Base-by-base conservation (phyloP, 2,329 filamentous ascomycete genomes). In the Berkeleyomyces basicola region DNA sequence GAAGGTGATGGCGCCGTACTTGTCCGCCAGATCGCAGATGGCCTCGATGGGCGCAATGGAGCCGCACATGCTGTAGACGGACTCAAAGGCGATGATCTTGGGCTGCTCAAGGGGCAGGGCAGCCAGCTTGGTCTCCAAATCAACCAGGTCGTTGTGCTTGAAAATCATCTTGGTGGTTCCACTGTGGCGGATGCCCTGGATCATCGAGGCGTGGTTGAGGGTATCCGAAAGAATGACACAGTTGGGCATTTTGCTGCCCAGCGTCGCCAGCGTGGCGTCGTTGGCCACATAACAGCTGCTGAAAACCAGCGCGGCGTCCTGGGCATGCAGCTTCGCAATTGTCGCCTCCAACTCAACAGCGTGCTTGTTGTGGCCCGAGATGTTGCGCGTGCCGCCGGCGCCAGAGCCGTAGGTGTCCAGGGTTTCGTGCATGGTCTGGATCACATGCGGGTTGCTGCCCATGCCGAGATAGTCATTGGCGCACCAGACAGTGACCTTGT, bases 401-500 rank as follows among this genome's bases (percentile, higher is more conserved):
- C 93, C 93, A 42, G 93, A 90, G 65, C 93, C 93, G 70, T 99
- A 99, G 71, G 85, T 89, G 68, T 99, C 91, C 53, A 99, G 77
- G 2, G 92, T 96, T 72, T 93, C 82, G 72, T 99, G 92, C 93
- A 99, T 99, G 63, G 83, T 83, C 72, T 88, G 84, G 70, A 99
- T 77, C 9, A 99, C 93, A 59, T 88, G 79, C 10, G 83, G 82
- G 74, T 97, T 96, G 69, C 90, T 83, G 53, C 93, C 92, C 93
- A 99, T 99, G 68, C 93, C 93, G 16, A 99, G 83, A 73, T 99
- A 99, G 74, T 99, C 93, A 71, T 99, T 99, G 72, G 92, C 95
- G 79, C 93, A 99, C 93, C 93, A 99, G 33, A 99, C 93, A 1
- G 92, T 96, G 64, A 99, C 93, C 61, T 84, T 84, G 67, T 96